Conservation (phyloP, 108 stramenopile species). For the Cylindrotheca fusiformis region DNA sequence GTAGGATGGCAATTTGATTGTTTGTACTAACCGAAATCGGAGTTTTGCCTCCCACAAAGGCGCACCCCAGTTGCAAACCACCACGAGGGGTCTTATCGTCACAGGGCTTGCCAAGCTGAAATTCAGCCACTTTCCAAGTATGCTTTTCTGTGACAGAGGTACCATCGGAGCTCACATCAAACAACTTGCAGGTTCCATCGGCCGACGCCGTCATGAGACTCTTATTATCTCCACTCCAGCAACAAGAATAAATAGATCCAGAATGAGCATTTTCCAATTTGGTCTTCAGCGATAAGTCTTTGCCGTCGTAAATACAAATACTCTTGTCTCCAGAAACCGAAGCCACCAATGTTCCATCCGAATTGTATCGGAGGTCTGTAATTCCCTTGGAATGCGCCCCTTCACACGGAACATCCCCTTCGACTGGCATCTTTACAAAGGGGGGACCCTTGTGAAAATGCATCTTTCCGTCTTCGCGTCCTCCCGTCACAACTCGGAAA, state of each 20-base stretch:
- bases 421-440: conserved; percentile 75
- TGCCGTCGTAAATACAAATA: conserved; percentile 82
- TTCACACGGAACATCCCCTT: conserved; percentile 50
- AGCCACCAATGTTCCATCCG: conserved; percentile 69
- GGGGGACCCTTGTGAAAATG: conserved; percentile 94
- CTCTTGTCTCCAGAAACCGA: conserved; percentile 81
- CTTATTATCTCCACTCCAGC: conserved; percentile 74
- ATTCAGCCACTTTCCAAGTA: conserved; percentile 64
- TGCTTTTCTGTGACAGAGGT: conserved; percentile 36
- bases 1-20: conserved; percentile 81
- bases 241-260: conserved; percentile 86
- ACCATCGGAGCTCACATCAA: conserved; percentile 43
- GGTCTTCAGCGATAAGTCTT: conserved; percentile 43
- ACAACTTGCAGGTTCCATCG: conserved; percentile 89
- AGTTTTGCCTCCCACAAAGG: conserved; percentile 57
- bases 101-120: conserved; percentile 15
- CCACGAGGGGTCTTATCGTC: conserved; percentile 66
- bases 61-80: conserved; percentile 75
- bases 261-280: conserved; percentile 59
- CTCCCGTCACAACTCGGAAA: conserved; percentile 85
- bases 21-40: conserved; percentile 81
- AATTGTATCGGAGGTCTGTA: conserved; percentile 82
- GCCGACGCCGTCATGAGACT: conserved; percentile 85
- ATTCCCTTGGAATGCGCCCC: conserved; percentile 63
- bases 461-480: conserved; percentile 83